Conservation (phyloP, 257 asterid species). For the Nicotiana benthamiana region DNA sequence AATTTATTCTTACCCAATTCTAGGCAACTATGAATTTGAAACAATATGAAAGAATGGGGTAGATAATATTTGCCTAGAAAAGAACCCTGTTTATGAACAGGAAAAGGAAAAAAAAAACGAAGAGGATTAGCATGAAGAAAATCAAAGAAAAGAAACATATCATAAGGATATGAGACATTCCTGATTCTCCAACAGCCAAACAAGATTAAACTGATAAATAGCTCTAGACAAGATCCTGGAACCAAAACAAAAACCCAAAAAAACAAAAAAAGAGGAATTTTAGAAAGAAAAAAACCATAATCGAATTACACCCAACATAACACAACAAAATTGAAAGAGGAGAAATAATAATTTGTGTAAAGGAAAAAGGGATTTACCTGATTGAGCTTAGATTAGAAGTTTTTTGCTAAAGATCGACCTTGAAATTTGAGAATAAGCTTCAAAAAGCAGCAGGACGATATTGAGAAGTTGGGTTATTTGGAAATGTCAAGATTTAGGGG, state of each 20-base stretch:
- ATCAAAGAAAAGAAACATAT: slow-evolving; percentile 49
- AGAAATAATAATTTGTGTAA: neutral
- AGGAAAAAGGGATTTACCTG: too few species aligned
- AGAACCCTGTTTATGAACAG: neutral
- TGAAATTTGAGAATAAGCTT: too few species aligned
- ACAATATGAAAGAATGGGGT: too few species aligned
- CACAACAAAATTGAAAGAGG: neutral
- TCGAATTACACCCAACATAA: neutral
- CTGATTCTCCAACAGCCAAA: slow-evolving; percentile 43
- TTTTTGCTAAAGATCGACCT: too few species aligned
- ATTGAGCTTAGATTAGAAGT: too few species aligned
- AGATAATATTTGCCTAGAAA: too few species aligned
- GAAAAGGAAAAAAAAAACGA: neutral
- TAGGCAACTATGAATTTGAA: too few species aligned
- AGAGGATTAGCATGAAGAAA: neutral
- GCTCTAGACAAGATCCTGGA: slow-evolving; percentile 34
- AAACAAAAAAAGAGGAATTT: neutral
- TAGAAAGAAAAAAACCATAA: neutral
- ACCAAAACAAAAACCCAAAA: slow-evolving; percentile 7
- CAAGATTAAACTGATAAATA: slow-evolving; percentile 20
- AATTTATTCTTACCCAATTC: too few species aligned
- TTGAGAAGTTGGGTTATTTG: too few species aligned
- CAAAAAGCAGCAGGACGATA: too few species aligned
- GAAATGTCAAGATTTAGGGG: too few species aligned
- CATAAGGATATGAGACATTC: slow-evolving; percentile 76